phyloP scores from a whole-genome alignment of 2,329 filamentous ascomycete genomes.

The Davidsoniella australis region DNA sequence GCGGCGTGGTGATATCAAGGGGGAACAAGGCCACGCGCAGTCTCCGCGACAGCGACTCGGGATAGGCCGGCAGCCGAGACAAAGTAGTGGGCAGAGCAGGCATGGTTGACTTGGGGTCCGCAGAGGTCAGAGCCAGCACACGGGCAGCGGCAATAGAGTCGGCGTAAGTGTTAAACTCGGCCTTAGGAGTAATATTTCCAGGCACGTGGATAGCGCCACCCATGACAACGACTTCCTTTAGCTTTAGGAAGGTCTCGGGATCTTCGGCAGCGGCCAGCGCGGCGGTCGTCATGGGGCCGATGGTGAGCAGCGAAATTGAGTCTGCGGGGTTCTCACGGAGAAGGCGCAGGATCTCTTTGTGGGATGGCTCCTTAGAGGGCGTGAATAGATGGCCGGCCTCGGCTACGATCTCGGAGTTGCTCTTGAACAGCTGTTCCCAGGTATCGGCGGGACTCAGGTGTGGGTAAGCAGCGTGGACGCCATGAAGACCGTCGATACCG shows the following conservation, averaged over 20 bases:
- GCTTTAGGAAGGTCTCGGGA: slow-evolving; percentile 71
- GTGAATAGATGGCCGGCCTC: slow-evolving; percentile 48
- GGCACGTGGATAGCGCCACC: slow-evolving; percentile 64
- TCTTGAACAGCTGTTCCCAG: slow-evolving; percentile 50
- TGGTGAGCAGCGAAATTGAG: slow-evolving; percentile 75
- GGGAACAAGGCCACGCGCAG: slow-evolving; percentile 58
- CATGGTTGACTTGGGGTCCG: slow-evolving; percentile 60
- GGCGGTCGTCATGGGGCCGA: slow-evolving; percentile 87
- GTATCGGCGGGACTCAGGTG: slow-evolving; percentile 58
- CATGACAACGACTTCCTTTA: slow-evolving; percentile 90
- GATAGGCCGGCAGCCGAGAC: slow-evolving; percentile 42
- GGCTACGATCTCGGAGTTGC: slow-evolving; percentile 18
- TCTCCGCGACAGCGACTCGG: slow-evolving; percentile 40
- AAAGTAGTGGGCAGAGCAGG: slow-evolving; percentile 43
- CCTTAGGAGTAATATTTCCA: slow-evolving; percentile 72
- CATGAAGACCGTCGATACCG: slow-evolving; percentile 59
- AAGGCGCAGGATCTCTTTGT: slow-evolving; percentile 78
- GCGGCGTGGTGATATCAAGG: slow-evolving; percentile 58
- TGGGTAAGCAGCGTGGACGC: slow-evolving; percentile 57
- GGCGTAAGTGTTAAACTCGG: slow-evolving; percentile 92
- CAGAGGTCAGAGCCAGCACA: slow-evolving; percentile 61
- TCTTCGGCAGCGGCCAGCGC: slow-evolving; percentile 79
- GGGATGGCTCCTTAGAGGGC: slow-evolving; percentile 54
- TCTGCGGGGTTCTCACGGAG: slow-evolving; percentile 65
- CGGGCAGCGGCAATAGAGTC: slow-evolving; percentile 64